Base-by-base conservation (phyloP, 2,329 filamentous ascomycete species). In the Cladophialophora psammophila region DNA sequence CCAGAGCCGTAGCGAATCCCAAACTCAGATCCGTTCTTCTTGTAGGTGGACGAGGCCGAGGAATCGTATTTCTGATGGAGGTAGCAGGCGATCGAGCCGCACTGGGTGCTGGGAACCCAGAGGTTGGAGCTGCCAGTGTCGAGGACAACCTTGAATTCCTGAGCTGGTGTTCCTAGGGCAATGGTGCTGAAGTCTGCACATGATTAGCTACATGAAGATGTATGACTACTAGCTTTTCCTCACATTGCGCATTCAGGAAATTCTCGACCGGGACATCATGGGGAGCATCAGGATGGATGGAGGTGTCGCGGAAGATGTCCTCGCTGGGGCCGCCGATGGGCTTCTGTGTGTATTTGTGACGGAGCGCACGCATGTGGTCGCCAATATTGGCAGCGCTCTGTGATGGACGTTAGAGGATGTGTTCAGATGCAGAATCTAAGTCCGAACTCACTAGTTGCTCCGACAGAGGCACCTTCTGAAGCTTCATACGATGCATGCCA, bases 201-300 rank as follows among this genome's bases (percentile, higher is more conserved):
- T 40, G 35, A 52, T 72, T 31, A 70, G 54, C 45, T 56, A 9
- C 2, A 8, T 32, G 40, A 15, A 38, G 12, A 35, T 32, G 38
- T n/a, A 2, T 36, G 36, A 34, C 34, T 31, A n/a, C 15, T 2
- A 38, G 42, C 83, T 91, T 91, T 76, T 90, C 83, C 91, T 77
- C 90, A 97, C 94, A 99, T 83, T 99, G 95, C 67, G 95, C 95
- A 78, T 99, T 99, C 85, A 98, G 84, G 84, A 97, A 99, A 89
- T 99, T 99, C 82, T 89, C 92, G 75, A 99, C 90, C 66, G 94
- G 92, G 50, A 99, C 91, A 65, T 90, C 88, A 81, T 98, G 94
- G 34, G 64, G 69, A 67, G 83, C 82, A 66, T 91, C 86, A 64
- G 84, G 81, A 73, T 90, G 84, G 76, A 92, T 82, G 60, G 89